Evolutionary conservation across 208 protist genomes (phyloP), one percentile per base, ranked within the genome.

Genomic region (Jaenimonas drosophilae): DNA sequence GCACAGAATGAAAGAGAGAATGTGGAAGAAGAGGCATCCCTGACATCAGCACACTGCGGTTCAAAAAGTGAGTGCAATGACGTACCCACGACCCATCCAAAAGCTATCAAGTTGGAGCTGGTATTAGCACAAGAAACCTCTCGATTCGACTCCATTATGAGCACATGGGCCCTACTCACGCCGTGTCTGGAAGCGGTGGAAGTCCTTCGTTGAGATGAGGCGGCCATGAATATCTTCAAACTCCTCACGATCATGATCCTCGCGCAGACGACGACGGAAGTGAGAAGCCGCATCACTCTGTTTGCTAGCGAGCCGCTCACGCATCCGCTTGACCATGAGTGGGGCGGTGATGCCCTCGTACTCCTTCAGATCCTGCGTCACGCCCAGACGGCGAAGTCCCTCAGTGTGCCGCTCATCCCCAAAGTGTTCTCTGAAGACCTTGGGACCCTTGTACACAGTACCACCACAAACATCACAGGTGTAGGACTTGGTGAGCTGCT

Each of bases 361-460:
- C 20, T 72, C 61, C 30, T 70, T 76, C 24, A 93, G 56, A 44
- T 74, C 53, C 45, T 78, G 45, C 31, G 65, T 82, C 3, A 93
- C 72, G 23, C 81, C 77, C 12, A 93, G 52, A 0, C 72, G 67
- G 14, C 80, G 76, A 26, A 93, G 69, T 24, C 85, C 85, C 45
- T 88, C 77, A 11, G 76, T 64, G 52, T 93, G 85, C 0, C 80
- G 73, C 45, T 93, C 79, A 4, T 64, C 66, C 0, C 73, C 79
- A 55, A 93, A 93, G 63, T 93, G 85, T 46, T 89, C 77, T 33
- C 69, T 72, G 34, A 88, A 93, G n/a, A 74, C 57, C 46, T 89
- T 87, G 17, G 80, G 85, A 0, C 85, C 85, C 17, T 82, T 63
- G 61, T 88, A 93, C 3, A 93, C 64, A 6, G 76, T 84, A n/a